Conservation (phyloP, 169 alveolate species). For the Plasmodium relictum region DNA sequence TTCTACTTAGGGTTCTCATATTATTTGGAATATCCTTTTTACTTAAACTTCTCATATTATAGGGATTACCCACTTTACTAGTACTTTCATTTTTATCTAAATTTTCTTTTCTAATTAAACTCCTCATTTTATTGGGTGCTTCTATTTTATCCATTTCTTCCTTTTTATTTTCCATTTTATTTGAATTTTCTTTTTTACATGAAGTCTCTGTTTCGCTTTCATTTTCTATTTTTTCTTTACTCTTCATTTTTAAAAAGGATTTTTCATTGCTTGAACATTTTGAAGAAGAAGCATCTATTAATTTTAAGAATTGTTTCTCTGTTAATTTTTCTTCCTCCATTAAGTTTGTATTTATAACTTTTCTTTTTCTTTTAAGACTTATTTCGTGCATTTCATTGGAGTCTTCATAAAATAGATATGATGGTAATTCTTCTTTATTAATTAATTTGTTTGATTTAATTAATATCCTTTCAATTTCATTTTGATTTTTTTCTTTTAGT, state of each 20-base stretch:
- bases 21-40: not conserved
- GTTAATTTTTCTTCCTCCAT: slow-evolving; percentile 51
- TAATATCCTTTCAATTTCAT: slow-evolving; percentile 30
- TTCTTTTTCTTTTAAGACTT: slow-evolving; percentile 41
- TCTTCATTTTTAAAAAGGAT: not conserved
- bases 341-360: slow-evolving; percentile 33
- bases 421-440: slow-evolving; percentile 29
- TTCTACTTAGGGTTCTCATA: slow-evolving; percentile 4
- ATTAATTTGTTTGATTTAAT: slow-evolving; percentile 38
- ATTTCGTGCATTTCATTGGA: slow-evolving; percentile 8
- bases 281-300: slow-evolving; percentile 4
- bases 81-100: not conserved
- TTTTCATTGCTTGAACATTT: not conserved
- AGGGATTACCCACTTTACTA: not conserved
- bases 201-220: not conserved
- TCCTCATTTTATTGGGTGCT: not conserved
- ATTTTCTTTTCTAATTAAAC: not conserved
- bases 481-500: slow-evolving; percentile 34
- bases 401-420: slow-evolving; percentile 40
- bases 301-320: slow-evolving; percentile 16
- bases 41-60: slow-evolving; percentile 11
- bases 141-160: not conserved
- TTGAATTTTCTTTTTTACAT: not conserved
- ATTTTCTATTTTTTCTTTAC: not conserved
- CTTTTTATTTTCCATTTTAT: not conserved